These are phyloP conservation scores for Tubosaeta brunneosetosa DNA, from an alignment of 768 basidiomycete species.

Conservation along the genomic window DNA sequence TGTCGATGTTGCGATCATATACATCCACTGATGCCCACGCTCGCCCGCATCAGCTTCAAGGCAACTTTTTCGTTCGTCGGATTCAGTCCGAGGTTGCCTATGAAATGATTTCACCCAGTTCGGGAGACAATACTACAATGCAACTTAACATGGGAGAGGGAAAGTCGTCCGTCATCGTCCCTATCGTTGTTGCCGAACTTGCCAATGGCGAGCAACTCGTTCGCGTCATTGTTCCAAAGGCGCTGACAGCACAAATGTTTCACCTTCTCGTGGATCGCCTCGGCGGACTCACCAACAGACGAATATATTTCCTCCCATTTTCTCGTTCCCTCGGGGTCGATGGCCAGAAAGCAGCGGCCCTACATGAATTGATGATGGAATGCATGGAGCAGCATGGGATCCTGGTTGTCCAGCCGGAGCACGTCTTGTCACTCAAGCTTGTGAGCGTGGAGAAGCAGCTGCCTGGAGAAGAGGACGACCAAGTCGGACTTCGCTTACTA, in stretches of 20 bases:
- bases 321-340: slow-evolving; percentile 32
- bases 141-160: slow-evolving; percentile 37
- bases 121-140: slow-evolving; percentile 33
- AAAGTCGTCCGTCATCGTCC: slow-evolving; percentile 41
- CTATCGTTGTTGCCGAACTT: slow-evolving; percentile 36
- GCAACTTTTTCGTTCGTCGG: slow-evolving; percentile 39
- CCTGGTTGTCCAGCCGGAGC: slow-evolving; percentile 45
- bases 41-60: slow-evolving; percentile 35
- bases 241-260: slow-evolving; percentile 43
- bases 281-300: slow-evolving; percentile 41
- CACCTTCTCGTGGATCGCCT: slow-evolving; percentile 38
- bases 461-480: slow-evolving; percentile 8
- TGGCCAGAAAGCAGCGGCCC: slow-evolving; percentile 16
- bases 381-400: slow-evolving; percentile 39
- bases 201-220: slow-evolving; percentile 41
- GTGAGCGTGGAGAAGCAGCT: slow-evolving; percentile 26
- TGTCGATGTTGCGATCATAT: background rate
- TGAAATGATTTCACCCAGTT: slow-evolving; percentile 45
- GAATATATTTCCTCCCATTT: slow-evolving; percentile 44
- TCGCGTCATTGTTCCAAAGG: slow-evolving; percentile 46
- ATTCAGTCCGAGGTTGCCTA: slow-evolving; percentile 39
- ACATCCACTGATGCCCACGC: background rate
- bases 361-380: slow-evolving; percentile 9
- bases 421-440: slow-evolving; percentile 45
- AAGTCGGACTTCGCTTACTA: slow-evolving; percentile 16